A percentile compares a stretch with the other conserved stretches of the same genome.
These are phyloP conservation scores for Blastobotrys peoriensis DNA, from an alignment of 805 yeast genomes.

Conservation along the genomic window DNA sequence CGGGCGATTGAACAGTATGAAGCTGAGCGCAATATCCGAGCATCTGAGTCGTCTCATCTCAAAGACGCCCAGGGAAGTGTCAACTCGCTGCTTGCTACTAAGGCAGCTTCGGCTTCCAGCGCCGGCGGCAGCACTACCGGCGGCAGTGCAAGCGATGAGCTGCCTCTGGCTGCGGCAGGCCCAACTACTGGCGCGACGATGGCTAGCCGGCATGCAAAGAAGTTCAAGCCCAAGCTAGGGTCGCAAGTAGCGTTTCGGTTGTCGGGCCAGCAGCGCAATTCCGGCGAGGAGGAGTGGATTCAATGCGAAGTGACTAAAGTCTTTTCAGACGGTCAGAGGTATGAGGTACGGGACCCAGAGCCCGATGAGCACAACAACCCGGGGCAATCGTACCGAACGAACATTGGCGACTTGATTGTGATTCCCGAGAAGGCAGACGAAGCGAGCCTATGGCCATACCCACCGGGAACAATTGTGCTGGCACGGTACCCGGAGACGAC, in stretches of 20 bases:
- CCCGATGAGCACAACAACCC: constrained; percentile 91
- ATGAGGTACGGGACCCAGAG: constrained; percentile 95
- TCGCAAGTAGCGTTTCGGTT: constrained; percentile 86
- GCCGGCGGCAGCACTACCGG: neutral
- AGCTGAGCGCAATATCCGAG: neutral
- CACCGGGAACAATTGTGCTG: constrained; percentile 73
- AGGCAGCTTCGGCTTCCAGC: neutral
- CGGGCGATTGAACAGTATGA: constrained; percentile 1
- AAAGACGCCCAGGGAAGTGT: neutral
- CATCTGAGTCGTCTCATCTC: neutral
- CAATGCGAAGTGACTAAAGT: constrained; percentile 84
- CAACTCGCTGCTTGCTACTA: neutral
- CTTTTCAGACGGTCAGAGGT: constrained; percentile 64
- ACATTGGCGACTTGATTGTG: constrained; percentile 76
- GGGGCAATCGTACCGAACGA: constrained; percentile 79
- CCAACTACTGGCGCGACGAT: neutral
- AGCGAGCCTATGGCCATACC: constrained; percentile 41
- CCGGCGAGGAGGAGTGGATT: constrained; percentile 87
- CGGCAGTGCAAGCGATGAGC: neutral
- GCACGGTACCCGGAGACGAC: constrained; percentile 98
- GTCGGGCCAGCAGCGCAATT: constrained; percentile 39
- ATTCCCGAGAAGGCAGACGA: constrained; percentile 37
- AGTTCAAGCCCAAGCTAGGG: constrained; percentile 37
- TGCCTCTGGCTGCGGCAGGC: neutral
- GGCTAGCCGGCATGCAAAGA: neutral